Conservation (phyloP, 208 protist genomes). For the Chromosphaera perkinsii region DNA sequence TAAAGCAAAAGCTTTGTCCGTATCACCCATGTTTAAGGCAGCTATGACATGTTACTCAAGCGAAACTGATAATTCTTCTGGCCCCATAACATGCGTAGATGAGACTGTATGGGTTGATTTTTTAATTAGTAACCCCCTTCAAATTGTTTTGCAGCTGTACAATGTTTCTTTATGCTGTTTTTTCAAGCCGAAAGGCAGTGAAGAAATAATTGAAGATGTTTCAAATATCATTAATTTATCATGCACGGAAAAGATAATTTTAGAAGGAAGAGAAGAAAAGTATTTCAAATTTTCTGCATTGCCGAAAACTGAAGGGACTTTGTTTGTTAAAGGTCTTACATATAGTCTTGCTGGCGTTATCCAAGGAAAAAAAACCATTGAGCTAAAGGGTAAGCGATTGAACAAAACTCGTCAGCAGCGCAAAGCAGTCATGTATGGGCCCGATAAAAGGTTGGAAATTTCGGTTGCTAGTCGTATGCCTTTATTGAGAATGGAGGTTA, state of each 20-base stretch:
- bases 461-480: too few relatives aligned
- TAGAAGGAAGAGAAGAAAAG: too few relatives aligned
- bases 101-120: constrained; percentile 17
- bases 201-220: too few relatives aligned
- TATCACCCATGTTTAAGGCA: too few relatives aligned
- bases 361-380: not conserved
- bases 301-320: too few relatives aligned
- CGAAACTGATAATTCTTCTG: not conserved
- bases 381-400: not conserved
- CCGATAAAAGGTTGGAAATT: constrained; percentile 4
- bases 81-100: not conserved
- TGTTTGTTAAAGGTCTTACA: not conserved
- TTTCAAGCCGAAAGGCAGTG: too few relatives aligned
- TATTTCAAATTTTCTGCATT: too few relatives aligned
- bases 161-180: not conserved
- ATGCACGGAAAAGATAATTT: too few relatives aligned
- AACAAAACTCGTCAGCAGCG: constrained; percentile 4
- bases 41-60: too few relatives aligned
- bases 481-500: too few relatives aligned
- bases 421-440: not conserved
- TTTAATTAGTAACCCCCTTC: constrained; percentile 17
- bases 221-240: too few relatives aligned
- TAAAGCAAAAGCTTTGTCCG: too few relatives aligned
- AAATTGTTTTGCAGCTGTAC: constrained; percentile 14
- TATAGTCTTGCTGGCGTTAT: not conserved